Base-by-base conservation (phyloP, 2,329 filamentous ascomycete genomes). In the Colletotrichum orbiculare region DNA sequence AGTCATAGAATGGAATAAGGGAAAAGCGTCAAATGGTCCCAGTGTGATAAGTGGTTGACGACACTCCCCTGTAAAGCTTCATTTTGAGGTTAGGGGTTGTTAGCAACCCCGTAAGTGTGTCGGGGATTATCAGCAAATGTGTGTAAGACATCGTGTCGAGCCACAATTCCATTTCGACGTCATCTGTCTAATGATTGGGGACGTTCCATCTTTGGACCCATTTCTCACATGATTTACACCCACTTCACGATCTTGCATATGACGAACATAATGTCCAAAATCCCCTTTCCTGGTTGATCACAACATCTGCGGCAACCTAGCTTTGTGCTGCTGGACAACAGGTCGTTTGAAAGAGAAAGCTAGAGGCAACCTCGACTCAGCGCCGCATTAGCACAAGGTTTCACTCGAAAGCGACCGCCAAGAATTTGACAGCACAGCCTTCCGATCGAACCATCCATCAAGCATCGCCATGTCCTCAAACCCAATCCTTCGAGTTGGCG, bases 401-500 rank as follows among this genome's bases (percentile, higher is more conserved):
- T 25, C 25, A 25, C 43, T 46, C 17, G 5, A 15, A n/a, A 48
- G 35, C 17, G 8, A 3, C 12, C 35, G 8, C 12, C 2, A 17
- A 11, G 11, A 48, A 11, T 3, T 4, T 3, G 13, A 41, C 13
- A 45, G 12, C 42, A 45, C 15, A n/a, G 9, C 13, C 42, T 8
- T n/a, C 42, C 2, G 10, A 46, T 33, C 43, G 11, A 17, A 13
- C 43, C 8, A 9, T 3, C 42, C 12, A 11, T 2, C 2, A 35
- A 13, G 25, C 8, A 66, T 66, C 52, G 11, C 58, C 25, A 8
- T 41, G 2, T 37, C 42, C 54, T 25, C 37, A 60, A 50, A 33
- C 52, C 54, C 5, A 2, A 54, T 71, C 38, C 62, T 75, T 25
- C 64, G 67, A n/a, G 77, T 82, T 8, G 81, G 80, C 49, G 72